Evolutionary conservation across 768 basidiomycete genomes (phyloP).

Genomic region (Pleurotus tuoliensis): DNA sequence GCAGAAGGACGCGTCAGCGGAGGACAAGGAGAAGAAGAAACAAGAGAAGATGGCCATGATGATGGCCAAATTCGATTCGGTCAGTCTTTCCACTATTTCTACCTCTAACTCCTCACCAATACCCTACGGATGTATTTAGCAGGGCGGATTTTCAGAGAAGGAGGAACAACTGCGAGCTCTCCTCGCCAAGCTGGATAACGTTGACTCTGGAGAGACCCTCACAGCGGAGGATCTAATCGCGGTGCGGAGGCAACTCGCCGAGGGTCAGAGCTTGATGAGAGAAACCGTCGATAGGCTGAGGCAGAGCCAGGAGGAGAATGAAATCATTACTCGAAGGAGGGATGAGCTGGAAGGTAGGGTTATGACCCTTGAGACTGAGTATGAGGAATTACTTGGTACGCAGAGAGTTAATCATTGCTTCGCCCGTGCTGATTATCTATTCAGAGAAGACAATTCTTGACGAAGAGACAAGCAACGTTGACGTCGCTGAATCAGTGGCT

Average conservation of each 20-base stretch:
- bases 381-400: conserved; percentile 93
- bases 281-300: conserved; percentile 89
- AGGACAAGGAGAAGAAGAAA: conserved; percentile 98
- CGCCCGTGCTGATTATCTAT: background rate
- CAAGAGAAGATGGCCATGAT: conserved; percentile 99
- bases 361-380: conserved; percentile 81
- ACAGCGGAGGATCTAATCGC: conserved; percentile 74
- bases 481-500: conserved; percentile 77
- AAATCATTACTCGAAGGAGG: conserved; percentile 73
- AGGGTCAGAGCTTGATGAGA: conserved; percentile 79
- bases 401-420: conserved; percentile 17
- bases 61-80: conserved; percentile 99
- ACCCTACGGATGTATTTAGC: conserved; percentile 38
- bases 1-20: conserved; percentile 82
- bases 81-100: conserved; percentile 33
- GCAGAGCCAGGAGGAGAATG: conserved; percentile 90
- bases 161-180: conserved; percentile 88
- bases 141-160: conserved; percentile 94
- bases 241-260: conserved; percentile 85
- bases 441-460: conserved; percentile 89
- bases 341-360: conserved; percentile 88
- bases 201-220: conserved; percentile 65
- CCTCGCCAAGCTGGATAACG: conserved; percentile 77
- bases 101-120: background rate
- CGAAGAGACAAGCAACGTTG: conserved; percentile 81